Conservation (phyloP, 768 basidiomycete genomes). For the Amanita brunnescens region DNA sequence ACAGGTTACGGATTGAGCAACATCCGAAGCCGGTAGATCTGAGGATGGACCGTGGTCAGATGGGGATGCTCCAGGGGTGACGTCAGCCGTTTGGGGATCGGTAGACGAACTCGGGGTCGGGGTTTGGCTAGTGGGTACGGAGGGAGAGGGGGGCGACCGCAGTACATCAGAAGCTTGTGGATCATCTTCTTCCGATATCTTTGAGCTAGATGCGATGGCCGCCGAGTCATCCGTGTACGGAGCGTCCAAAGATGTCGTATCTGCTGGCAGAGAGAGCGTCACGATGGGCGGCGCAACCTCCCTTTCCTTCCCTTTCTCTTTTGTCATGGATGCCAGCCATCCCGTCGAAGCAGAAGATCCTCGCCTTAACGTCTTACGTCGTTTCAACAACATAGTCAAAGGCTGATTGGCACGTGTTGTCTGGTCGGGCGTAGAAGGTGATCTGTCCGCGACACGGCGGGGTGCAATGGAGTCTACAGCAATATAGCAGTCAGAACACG, state of each 20-base stretch:
- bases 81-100: neutral
- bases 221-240: neutral
- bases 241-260: neutral
- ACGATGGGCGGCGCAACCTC: neutral
- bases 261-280: neutral
- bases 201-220: neutral
- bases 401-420: neutral
- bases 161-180: neutral
- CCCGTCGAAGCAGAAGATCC: neutral
- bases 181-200: neutral
- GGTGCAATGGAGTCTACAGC: neutral
- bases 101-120: neutral
- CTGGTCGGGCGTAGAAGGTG: neutral
- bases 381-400: neutral
- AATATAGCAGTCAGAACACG: neutral
- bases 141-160: neutral
- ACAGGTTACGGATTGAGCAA: neutral
- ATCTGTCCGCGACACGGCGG: neutral
- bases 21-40: neutral
- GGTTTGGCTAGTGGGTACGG: neutral
- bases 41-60: neutral
- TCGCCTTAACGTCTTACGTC: neutral
- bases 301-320: neutral
- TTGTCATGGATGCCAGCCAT: neutral
- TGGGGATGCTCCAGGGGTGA: neutral